Conservation (phyloP, 108 stramenopile species). For the Aurantiochytrium sp. region DNA sequence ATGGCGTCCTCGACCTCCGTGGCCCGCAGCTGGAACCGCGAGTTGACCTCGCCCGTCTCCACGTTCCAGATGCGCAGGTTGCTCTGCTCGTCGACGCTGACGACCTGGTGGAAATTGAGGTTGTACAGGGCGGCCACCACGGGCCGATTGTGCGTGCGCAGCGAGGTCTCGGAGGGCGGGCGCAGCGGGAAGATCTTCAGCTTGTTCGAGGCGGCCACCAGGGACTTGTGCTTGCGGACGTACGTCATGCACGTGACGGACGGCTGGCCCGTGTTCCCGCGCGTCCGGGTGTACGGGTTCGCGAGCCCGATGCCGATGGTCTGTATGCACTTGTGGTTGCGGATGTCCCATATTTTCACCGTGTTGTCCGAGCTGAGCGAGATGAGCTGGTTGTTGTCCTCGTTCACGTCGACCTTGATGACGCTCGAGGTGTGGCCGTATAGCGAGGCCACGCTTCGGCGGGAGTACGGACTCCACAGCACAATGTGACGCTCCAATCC, state of each 20-base stretch:
- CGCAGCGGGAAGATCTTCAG: conserved; percentile 31
- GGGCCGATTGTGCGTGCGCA: conserved; percentile 34
- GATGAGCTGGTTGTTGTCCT: conserved; percentile 19
- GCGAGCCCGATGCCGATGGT: neutral
- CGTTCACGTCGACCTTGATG: neutral
- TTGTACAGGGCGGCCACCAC: conserved; percentile 48
- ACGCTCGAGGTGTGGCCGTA: conserved; percentile 28
- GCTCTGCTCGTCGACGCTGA: neutral
- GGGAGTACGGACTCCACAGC: conserved; percentile 36
- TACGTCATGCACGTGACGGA: conserved; percentile 9
- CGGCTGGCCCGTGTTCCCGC: neutral
- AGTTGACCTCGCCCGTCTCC: conserved; percentile 43
- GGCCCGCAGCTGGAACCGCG: conserved; percentile 34
- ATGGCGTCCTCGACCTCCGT: neutral
- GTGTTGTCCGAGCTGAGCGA: conserved; percentile 17
- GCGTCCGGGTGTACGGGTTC: neutral
- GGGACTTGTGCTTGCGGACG: neutral
- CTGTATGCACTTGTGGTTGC: conserved; percentile 25
- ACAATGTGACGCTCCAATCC: conserved; percentile 26
- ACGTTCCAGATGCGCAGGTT: conserved; percentile 48
- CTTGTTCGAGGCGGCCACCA: conserved; percentile 31
- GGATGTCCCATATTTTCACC: conserved; percentile 36
- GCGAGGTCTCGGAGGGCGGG: neutral
- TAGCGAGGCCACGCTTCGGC: neutral
- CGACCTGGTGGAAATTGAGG: conserved; percentile 46